Evolutionary conservation across 805 yeast genomes (phyloP).

Genomic region (Starmera amethionina): DNA sequence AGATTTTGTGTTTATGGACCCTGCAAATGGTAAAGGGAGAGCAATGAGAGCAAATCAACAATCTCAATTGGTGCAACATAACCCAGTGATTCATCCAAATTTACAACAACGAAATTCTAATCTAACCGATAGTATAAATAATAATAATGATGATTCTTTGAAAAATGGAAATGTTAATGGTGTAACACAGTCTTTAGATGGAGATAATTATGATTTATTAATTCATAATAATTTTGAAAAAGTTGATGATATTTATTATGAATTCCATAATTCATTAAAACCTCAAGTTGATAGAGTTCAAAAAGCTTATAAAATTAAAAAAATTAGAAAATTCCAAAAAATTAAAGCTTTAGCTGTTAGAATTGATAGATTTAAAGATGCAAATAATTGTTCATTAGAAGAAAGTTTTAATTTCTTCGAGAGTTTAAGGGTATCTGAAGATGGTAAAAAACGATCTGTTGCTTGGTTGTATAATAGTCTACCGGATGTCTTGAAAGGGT

Average conservation of each 20-base stretch:
- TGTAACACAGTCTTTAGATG: conserved; percentile 15
- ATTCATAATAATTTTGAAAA: conserved; percentile 22
- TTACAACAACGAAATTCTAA: conserved; percentile 7
- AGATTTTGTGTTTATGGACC: conserved; percentile 21
- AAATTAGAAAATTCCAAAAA: conserved; percentile 27
- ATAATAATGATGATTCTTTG: neutral
- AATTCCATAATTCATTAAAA: conserved; percentile 20
- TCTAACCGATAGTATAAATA: conserved; percentile 7
- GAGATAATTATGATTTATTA: conserved; percentile 20
- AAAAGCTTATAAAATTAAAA: conserved; percentile 23
- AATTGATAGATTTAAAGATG: conserved; percentile 22
- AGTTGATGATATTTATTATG: conserved; percentile 23
- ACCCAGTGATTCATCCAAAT: conserved; percentile 7
- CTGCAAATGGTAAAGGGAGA: conserved; percentile 15
- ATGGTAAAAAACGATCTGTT: conserved; percentile 21
- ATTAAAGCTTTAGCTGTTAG: conserved; percentile 26
- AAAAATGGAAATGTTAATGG: conserved; percentile 11
- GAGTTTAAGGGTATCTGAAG: conserved; percentile 19
- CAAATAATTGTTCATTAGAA: conserved; percentile 15
- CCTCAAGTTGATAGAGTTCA: conserved; percentile 26
- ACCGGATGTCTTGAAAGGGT: conserved; percentile 19
- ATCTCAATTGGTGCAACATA: conserved; percentile 9
- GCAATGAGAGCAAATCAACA: neutral
- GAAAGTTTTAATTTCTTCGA: conserved; percentile 24
- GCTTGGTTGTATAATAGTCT: conserved; percentile 27